These are phyloP conservation scores for Solanum hybrid DNA, from an alignment of 305 asterid genomes.

Conservation along the genomic window DNA sequence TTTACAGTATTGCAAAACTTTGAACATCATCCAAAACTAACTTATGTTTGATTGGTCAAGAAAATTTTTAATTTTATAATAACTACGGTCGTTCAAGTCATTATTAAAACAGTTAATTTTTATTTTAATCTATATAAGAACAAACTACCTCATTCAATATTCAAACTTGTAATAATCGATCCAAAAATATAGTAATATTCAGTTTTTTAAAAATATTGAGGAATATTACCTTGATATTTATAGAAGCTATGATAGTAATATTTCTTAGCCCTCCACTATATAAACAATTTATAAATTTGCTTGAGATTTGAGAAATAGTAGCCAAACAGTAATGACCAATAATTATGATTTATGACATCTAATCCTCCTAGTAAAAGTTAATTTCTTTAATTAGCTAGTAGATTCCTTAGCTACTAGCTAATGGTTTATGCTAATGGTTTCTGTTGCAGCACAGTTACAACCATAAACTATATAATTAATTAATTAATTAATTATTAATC, in stretches of 20 bases:
- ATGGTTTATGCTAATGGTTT: not conserved
- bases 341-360: not conserved
- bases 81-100: not conserved
- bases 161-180: not conserved
- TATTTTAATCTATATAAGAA: no score
- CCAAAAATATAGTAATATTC: not conserved
- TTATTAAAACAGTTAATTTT: no score
- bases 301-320: not conserved
- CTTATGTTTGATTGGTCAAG: accelerated
- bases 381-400: not conserved
- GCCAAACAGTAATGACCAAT: not conserved
- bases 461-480: not conserved
- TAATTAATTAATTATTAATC: not conserved
- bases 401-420: not conserved
- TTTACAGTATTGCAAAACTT: not conserved
- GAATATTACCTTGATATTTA: not conserved
- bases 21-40: not conserved
- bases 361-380: not conserved
- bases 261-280: not conserved
- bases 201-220: not conserved
- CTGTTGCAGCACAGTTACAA: not conserved
- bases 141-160: not conserved
- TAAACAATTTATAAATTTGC: not conserved
- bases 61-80: no score
- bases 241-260: not conserved